Evolutionary conservation across 208 protist species (phyloP), one percentile per base, ranked within the genome.

Genomic region (Leishmania lainsoni): DNA sequence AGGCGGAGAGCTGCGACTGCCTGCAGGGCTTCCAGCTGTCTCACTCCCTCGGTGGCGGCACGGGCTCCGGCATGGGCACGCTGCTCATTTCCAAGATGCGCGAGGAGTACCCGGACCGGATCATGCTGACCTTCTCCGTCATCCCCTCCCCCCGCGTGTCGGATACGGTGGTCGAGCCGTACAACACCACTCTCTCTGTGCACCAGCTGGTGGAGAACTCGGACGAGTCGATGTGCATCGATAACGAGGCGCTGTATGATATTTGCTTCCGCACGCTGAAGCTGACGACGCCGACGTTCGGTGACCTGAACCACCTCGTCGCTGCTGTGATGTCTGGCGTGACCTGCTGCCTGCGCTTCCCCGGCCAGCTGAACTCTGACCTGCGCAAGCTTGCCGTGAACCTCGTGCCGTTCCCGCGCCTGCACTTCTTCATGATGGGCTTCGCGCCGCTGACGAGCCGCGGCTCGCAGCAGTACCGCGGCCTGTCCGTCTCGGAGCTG

Each of bases 21-120:
- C 93, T 99, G 58, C 99, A 99, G 93, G 99, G 99, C 79, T 99
- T 99, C 96, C 99, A 99, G 89, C 84, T 99, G 49, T 92, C 91
- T 63, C 99, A 99, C 97, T 99, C 99, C 59, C 94, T 99, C 49
- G 99, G 99, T 81, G 99, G 99, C 91, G 99, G 99, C 83, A 99
- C 99, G 75, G 99, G 99, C 86, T 96, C 92, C 73, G 91, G 92
- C 84, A 98, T 99, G 90, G 99, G 99, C 81, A 99, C 99, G 16
- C 94, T 99, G 49, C 93, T 99, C 39, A 97, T 99, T 75, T 95
- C 92, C 48, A 99, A 99, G 92, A 98, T 99, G 61, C 94, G 77
- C 77, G 77, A 80, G 77, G 99, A 93, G 99, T 99, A 99, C 98
- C 98, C 96, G 78, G 99, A 99, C 91, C 96, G 98, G 81, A 99